phyloP scores from a whole-genome alignment of 2,329 filamentous ascomycete genomes.

The Penicillium sp. region DNA sequence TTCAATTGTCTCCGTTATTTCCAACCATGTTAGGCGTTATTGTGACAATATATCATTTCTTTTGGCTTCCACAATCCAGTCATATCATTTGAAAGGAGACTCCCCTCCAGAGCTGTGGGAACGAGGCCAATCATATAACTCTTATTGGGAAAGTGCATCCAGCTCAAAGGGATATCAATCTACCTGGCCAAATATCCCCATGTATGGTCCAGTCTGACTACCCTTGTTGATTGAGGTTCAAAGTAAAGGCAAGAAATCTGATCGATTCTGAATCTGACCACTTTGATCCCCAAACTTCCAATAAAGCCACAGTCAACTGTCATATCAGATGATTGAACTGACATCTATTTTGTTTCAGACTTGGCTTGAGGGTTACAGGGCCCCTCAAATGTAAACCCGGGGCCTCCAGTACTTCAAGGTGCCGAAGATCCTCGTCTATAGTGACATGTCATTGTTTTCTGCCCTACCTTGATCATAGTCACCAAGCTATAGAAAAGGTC shows the following conservation, averaged over 20 bases:
- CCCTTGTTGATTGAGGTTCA: neutral
- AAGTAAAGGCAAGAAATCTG: neutral
- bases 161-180: neutral
- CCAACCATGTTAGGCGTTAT: constrained; percentile 2
- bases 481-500: neutral
- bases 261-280: neutral
- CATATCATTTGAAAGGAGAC: neutral
- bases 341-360: constrained; percentile 2
- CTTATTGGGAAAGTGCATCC: neutral
- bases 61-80: neutral
- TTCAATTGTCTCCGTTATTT: neutral
- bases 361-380: neutral
- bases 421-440: neutral
- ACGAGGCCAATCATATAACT: neutral
- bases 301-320: neutral
- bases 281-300: neutral
- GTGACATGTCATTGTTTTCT: neutral
- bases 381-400: neutral
- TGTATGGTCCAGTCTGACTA: neutral
- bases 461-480: neutral
- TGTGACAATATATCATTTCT: neutral
- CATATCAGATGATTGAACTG: neutral
- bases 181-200: neutral
- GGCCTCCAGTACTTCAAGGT: neutral
- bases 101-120: neutral